Evolutionary conservation across 192 early-diverging fungal species (phyloP), one percentile per base, ranked within the genome.

Genomic region (Pilobolus umbonatus): DNA sequence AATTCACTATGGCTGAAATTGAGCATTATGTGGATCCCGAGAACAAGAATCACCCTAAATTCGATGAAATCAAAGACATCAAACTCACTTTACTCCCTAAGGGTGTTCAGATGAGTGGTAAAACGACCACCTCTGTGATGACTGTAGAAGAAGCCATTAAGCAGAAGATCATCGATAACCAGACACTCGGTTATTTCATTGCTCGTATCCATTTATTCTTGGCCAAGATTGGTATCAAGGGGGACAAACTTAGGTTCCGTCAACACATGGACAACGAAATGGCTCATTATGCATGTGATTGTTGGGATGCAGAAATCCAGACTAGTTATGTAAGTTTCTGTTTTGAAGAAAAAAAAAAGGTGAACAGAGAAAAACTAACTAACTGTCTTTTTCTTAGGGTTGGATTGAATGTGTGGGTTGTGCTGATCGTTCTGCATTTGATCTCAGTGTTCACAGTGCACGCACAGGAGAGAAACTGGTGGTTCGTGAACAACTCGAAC

Each of bases 341-440:
- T 25, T 36, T 30, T 43, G 5, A 10, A 57, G 17, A 31, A 42
- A 57, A 42, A 11, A 29, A 42, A 30, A 21, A 29, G 28, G 19
- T 24, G 8, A 31, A 54, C 10, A 19, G 1, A 12, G 22, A 21
- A n/a, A n/a, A n/a, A n/a, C n/a, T n/a, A n/a, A 19, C 5, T 25
- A n/a, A 35, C 14, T 6, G 19, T 32, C n/a, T 32, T 39, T 48
- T 15, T 35, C 15, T 19, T 75, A 88, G 73, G 97, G 97, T 49
- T 99, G 97, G 97, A 93, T 97, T 73, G 97, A 99, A 75, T 96
- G 94, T 64, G 97, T 99, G 54, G 97, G 97, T 54, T 99, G 97
- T 72, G 97, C 97, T 44, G 97, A 99, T 65, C 91, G 97, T 40
- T 96, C 94, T 6, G 97, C 97, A 25, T 99, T 91, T 70, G 97